Percentiles rank a stretch among this genome's conserved stretches.
Conservation (phyloP, 2,329 filamentous ascomycete species). For the Cytospora piceae region DNA sequence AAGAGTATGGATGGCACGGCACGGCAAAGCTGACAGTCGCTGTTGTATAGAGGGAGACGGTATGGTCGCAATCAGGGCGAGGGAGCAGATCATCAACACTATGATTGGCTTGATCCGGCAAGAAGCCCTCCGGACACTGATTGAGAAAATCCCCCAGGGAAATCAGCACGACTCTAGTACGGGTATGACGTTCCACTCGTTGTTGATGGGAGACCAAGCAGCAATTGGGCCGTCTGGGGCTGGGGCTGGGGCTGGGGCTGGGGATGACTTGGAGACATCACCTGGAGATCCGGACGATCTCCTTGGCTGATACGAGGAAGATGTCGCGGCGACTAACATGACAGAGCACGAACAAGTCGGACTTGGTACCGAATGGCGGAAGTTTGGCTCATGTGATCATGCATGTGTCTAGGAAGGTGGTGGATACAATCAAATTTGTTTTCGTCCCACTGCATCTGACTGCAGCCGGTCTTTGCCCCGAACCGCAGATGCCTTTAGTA, state of each 20-base stretch:
- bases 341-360: background rate
- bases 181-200: background rate
- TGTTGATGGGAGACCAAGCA: background rate
- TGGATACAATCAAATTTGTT: too few species aligned
- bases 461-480: too few species aligned
- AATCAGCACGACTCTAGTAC: constrained; percentile 22
- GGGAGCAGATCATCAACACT: constrained; percentile 10
- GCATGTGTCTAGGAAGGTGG: background rate
- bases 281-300: background rate
- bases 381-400: background rate
- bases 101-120: constrained; percentile 9
- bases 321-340: background rate
- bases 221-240: background rate
- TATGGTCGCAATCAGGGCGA: constrained; percentile 30
- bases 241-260: too few species aligned
- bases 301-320: background rate
- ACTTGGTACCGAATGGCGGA: too few species aligned
- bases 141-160: constrained; percentile 10
- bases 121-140: constrained; percentile 17
- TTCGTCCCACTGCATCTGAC: too few species aligned
- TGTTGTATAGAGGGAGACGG: background rate
- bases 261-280: constrained; percentile 8
- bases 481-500: too few species aligned
- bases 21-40: background rate
- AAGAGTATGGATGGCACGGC: background rate